A percentile compares a stretch with the other conserved stretches of the same genome.
These are phyloP conservation scores for Coniochaeta sp. DNA, from an alignment of 2,329 filamentous ascomycete genomes.

Conservation along the genomic window DNA sequence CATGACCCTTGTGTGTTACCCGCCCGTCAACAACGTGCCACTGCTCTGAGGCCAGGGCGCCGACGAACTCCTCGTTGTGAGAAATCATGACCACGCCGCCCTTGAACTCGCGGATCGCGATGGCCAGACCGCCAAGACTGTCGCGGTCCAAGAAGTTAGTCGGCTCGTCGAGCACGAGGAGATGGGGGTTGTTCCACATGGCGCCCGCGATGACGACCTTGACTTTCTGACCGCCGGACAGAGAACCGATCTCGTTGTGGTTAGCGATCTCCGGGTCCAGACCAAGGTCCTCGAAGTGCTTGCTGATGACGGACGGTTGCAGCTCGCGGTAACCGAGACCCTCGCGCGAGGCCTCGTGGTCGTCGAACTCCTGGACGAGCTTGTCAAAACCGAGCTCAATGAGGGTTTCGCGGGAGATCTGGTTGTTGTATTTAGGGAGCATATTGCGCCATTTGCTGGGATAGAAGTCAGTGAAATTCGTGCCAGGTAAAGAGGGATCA, in stretches of 20 bases:
- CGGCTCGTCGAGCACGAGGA: constrained; percentile 95
- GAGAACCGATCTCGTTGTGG: constrained; percentile 94
- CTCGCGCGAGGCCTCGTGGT: constrained; percentile 97
- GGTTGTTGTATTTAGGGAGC: constrained; percentile 87
- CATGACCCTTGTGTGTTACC: constrained; percentile 74
- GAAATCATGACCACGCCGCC: constrained; percentile 99
- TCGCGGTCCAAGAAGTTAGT: constrained; percentile 99
- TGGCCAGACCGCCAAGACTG: constrained; percentile 91
- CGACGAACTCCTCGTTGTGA: constrained; percentile 98
- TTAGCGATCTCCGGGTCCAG: constrained; percentile 97
- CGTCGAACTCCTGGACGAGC: constrained; percentile 94
- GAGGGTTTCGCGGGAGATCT: constrained; percentile 89
- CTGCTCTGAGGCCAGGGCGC: constrained; percentile 90
- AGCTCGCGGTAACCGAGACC: constrained; percentile 93
- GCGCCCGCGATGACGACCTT: constrained; percentile 95
- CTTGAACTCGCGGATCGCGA: constrained; percentile 96
- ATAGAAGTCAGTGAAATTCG: constrained; percentile 16
- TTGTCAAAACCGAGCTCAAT: constrained; percentile 82
- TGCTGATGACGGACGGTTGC: constrained; percentile 87
- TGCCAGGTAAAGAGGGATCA: background rate
- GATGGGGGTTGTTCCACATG: constrained; percentile 98
- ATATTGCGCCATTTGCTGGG: constrained; percentile 79
- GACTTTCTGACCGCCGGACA: constrained; percentile 97
- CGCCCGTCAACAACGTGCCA: constrained; percentile 89
- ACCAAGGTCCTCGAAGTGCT: constrained; percentile 96